Percentiles rank a stretch among this genome's conserved stretches.
Evolutionary conservation across 768 basidiomycete genomes (phyloP).

Genomic region (Cystobasidium onofrii): DNA sequence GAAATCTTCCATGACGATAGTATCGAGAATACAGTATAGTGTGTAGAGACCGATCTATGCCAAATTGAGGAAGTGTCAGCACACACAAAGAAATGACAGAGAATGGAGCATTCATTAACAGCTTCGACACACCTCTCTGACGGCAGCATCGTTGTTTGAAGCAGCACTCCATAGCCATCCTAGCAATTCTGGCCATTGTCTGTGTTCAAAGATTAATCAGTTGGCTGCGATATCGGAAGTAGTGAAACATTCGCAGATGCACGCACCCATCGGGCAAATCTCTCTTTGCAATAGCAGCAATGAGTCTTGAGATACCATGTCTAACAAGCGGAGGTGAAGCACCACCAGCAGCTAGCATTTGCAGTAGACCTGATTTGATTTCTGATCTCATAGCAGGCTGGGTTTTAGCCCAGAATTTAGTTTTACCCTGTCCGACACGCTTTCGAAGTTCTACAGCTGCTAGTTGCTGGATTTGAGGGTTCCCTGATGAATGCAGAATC

Average conservation of each 20-base stretch:
- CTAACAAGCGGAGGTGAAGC: constrained; percentile 56
- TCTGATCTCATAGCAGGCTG: not conserved
- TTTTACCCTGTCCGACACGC: constrained; percentile 37
- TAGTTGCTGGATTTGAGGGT: constrained; percentile 77
- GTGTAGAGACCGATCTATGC: constrained; percentile 55
- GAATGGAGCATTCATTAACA: constrained; percentile 52
- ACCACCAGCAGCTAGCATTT: not conserved
- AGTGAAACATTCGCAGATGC: not conserved
- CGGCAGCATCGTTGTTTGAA: constrained; percentile 57
- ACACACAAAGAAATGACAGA: constrained; percentile 37
- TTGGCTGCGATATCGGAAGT: not conserved
- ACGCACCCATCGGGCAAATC: constrained; percentile 61
- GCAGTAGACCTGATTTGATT: constrained; percentile 21
- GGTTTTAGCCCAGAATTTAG: constrained; percentile 17
- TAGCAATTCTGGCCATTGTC: constrained; percentile 74
- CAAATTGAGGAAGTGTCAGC: not conserved
- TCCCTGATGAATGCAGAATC: constrained; percentile 47
- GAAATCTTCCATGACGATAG: constrained; percentile 59
- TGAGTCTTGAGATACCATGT: constrained; percentile 81
- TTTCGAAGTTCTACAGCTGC: constrained; percentile 95
- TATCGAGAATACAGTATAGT: constrained; percentile 81
- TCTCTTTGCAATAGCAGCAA: constrained; percentile 82
- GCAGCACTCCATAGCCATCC: constrained; percentile 77
- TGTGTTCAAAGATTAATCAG: not conserved
- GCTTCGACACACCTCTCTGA: constrained; percentile 82